Evolutionary conservation across 2,329 filamentous ascomycete species (phyloP).

Genomic region (Emmonsiellopsis sp.): DNA sequence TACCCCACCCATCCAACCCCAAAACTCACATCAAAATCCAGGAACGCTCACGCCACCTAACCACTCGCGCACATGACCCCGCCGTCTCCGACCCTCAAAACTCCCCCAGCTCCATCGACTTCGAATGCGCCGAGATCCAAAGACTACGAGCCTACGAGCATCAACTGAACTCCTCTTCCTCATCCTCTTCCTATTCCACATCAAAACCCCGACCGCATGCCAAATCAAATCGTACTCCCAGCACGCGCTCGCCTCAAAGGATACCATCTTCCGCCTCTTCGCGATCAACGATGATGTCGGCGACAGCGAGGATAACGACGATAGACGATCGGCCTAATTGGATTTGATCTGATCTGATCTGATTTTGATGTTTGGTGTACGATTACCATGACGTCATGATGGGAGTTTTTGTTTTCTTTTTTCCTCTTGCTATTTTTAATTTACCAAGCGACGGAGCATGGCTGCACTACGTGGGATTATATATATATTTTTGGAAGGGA

Average conservation of each 20-base stretch:
- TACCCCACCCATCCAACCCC: neutral
- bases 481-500: too few relatives aligned
- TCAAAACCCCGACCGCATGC: too few relatives aligned
- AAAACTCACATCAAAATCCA: conserved; percentile 2
- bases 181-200: too few relatives aligned
- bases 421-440: too few relatives aligned
- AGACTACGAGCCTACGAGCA: neutral
- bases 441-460: too few relatives aligned
- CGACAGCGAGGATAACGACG: neutral
- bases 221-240: too few relatives aligned
- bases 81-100: conserved; percentile 18
- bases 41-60: conserved; percentile 18
- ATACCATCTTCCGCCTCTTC: neutral
- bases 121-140: conserved; percentile 18
- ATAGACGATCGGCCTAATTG: neutral
- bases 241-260: neutral
- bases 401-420: too few relatives aligned
- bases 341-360: neutral
- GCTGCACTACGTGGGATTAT: too few relatives aligned
- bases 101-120: conserved; percentile 19
- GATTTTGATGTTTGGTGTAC: neutral
- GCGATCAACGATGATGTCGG: neutral
- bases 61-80: conserved; percentile 17
- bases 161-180: neutral
- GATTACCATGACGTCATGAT: too few relatives aligned